Base-by-base conservation (phyloP, 2,329 filamentous ascomycete species). In the Sordariomycetes sp. region DNA sequence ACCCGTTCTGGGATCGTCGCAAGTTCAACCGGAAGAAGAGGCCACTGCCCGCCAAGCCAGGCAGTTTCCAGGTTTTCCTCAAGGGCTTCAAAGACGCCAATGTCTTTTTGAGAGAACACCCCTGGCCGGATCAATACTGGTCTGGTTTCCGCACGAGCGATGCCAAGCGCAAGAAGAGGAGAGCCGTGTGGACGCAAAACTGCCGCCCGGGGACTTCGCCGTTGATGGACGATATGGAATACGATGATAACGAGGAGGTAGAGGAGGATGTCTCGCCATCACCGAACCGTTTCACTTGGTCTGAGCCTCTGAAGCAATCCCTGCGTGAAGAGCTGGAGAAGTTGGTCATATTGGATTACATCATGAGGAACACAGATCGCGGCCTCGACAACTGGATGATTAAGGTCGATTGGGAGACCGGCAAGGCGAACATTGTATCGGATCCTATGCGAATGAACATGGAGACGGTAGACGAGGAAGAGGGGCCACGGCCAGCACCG, bases 371-470 rank as follows among this genome's bases (percentile, higher is more conserved):
- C 53, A 98, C 92, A 2, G 92, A 98, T 55, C 76, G 92, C 59
- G 92, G 92, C 2, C 67, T 95, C 37, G 92, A 98, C 55, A 98
- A 98, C 49, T 98, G 92, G 92, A 98, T 98, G 92, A 87, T 98
- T 53, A 92, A 86, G 57, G 85, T 98, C 21, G 88, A 98, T 56
- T 86, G 79, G 70, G 75, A 86, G 46, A 79, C 74, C 3, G 78
- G 92, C 49, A 75, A 82, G 48, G 90, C 92, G 10, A 86, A 83
- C 7, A 86, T 98, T 43, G 80, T 82, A 12, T 86, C 86, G 1
- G 87, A 95, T 39, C 86, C 88, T 9, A 63, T 74, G 29, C 72
- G 73, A 19, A 58, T 93, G 67, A 51, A 85, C 68, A 64, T 69
- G 68, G 74, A 79, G 33, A 47, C 51, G 3, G 50, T 52, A 4